Base-by-base conservation (phyloP, 2,329 filamentous ascomycete species). In the Fusarium begoniae region DNA sequence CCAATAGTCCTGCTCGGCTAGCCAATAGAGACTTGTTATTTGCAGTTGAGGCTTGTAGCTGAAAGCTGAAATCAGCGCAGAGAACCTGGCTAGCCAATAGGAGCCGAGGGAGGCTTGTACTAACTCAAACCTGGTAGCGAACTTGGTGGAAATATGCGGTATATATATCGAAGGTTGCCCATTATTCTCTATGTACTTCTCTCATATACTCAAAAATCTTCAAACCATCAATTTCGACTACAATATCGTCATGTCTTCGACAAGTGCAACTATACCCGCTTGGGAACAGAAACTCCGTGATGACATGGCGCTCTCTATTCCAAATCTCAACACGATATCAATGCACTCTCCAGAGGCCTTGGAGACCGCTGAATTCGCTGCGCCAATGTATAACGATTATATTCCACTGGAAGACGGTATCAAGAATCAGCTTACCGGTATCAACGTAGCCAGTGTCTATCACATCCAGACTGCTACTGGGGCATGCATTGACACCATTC, bases 391-490 rank as follows among this genome's bases (percentile, higher is more conserved):
- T 17, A 3, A 24, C 0, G 14, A 43, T 7, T 0, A 43, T 43
- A 1, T 6, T n/a, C 13, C 14, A 5, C 3, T 0, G 8, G 13
- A 5, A 15, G 14, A 43, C 2, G 8, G 0, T 4, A 1, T 17
- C n/a, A 17, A 17, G 1, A 17, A 3, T 45, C 24, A 22, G 18
- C 24, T 47, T 28, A 28, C 1, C 18, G 3, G 2, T 6, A 47
- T 28, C 24, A 2, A 28, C 3, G 0, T 28, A 20, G 24, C 2
- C 3, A 14, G 0, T 2, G 44, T 47, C 5, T 1, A 26, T 0
- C 5, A 26, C 3, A 7, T 20, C 1, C 5, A 28, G 8, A 47
- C 44, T 47, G 44, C 24, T 28, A 14, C 8, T 5, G 12, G 18
- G 8, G 26, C 18, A 28, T 28, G 18, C 44, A 47, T 22, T 2